Evolutionary conservation across 176 grass and related monocot genomes (phyloP), one percentile per base, ranked within the genome.

Genomic region (Rhynchospora tenuis): DNA sequence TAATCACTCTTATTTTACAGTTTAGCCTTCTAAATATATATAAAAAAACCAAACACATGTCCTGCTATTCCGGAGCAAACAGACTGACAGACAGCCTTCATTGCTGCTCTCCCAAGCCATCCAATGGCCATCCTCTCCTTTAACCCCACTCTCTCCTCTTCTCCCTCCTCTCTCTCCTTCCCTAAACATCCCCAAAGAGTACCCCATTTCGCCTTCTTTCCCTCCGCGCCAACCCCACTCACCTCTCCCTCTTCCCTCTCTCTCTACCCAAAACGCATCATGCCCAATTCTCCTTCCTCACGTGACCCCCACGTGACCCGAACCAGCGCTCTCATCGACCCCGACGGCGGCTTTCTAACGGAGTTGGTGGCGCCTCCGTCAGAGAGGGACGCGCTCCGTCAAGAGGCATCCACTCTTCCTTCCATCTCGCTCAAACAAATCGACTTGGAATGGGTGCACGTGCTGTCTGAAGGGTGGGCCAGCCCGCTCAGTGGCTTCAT

Each of bases 391-490:
- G 89, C 86, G 59, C 84, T 90, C 24, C 48, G 82, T 22, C 87
- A 64, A 12, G 95, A 98, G 81, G 90, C 92, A 4, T 68, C 82
- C 1, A 46, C 14, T 50, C 84, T 94, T 7, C 92, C 92, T 22
- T 75, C 82, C 0, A 80, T 94, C 54, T 70, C 56, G 55, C 78
- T 94, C 7, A 51, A 72, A 0, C 29, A 70, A 64, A 87, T 98
- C 59, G 95, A 98, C 79, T 45, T 98, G 13, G 90, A 94, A 90
- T 95, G 95, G 95, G 87, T 91, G 79, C 92, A 98, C 84, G 92
- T 98, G 73, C 89, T 98, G 46, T 87, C 95, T 55, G 95, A 98
- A 88, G 95, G 95, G 0, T 98, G 95, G 92, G 92, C 95, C 1
- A 94, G 92, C 45, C 95, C 95, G 61, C 91, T 98, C 14, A 84